These are phyloP conservation scores for Sordariomycetes sp. DNA, from an alignment of 2,329 filamentous ascomycete species.

Conservation along the genomic window DNA sequence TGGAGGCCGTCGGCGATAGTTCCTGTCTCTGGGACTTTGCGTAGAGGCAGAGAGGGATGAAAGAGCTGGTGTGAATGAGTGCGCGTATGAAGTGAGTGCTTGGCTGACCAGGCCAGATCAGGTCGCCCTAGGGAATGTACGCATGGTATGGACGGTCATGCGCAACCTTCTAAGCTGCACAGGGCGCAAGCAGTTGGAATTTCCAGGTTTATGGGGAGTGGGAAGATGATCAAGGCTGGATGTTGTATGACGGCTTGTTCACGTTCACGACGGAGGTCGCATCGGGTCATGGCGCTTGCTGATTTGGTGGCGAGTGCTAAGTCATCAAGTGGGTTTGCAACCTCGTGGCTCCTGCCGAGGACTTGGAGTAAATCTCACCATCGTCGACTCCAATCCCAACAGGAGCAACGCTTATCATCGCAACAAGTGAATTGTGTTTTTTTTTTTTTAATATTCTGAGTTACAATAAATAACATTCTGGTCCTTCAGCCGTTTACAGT, in stretches of 20 bases:
- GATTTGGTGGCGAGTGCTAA: neutral
- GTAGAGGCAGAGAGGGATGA: neutral
- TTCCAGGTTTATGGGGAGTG: neutral
- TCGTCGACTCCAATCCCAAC: neutral
- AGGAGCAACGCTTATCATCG: neutral
- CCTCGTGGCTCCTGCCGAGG: neutral
- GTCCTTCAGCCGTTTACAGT: neutral
- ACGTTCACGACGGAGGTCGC: neutral
- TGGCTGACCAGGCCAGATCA: constrained; percentile 4
- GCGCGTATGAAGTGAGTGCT: neutral
- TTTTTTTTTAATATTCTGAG: neutral
- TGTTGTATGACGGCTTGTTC: neutral
- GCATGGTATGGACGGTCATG: neutral
- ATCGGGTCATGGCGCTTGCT: neutral
- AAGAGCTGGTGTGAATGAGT: neutral
- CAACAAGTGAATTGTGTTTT: neutral
- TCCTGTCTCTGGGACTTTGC: neutral
- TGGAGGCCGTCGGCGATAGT: neutral
- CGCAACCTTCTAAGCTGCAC: neutral
- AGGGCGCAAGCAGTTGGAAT: neutral
- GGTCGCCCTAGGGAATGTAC: neutral
- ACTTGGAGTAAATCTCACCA: neutral
- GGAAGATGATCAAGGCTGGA: neutral
- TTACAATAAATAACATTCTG: neutral
- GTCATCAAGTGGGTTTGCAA: neutral